Evolutionary conservation across 2,329 filamentous ascomycete genomes (phyloP).

Genomic region (Ceratocystis variospora): DNA sequence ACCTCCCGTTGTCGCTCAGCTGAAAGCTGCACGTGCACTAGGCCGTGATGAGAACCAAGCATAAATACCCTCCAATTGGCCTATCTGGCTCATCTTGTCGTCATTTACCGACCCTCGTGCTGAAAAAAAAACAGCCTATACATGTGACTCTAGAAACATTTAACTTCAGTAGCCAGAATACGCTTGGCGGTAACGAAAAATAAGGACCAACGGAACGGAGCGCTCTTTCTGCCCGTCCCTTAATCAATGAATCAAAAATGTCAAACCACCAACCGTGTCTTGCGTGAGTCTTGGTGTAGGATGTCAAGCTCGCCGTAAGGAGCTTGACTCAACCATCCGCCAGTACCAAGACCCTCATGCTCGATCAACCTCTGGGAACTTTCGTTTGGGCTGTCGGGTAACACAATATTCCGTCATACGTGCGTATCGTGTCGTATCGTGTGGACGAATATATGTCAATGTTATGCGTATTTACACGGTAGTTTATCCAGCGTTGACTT

Average conservation of each 20-base stretch:
- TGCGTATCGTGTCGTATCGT: neutral
- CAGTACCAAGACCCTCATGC: neutral
- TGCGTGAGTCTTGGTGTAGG: neutral
- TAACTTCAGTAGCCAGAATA: neutral
- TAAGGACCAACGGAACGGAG: neutral
- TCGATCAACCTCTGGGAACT: neutral
- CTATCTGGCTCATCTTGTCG: neutral
- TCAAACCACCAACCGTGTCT: neutral
- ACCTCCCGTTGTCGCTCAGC: neutral
- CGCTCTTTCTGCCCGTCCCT: neutral
- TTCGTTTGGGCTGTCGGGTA: neutral
- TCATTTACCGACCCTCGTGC: neutral
- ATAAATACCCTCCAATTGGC: neutral
- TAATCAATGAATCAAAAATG: neutral
- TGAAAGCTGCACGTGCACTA: neutral
- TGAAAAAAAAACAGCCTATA: neutral
- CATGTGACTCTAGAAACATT: neutral
- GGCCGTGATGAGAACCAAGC: neutral
- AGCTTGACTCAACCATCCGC: neutral
- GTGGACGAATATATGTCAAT: neutral
- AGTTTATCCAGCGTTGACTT: too few species aligned
- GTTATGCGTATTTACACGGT: neutral
- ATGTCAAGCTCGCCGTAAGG: neutral
- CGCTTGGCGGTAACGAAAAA: neutral
- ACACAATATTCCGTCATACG: neutral